Evolutionary conservation across 202 grass and related monocot genomes (phyloP), one percentile per base, ranked within the genome.

Genomic region (Setaria italica): DNA sequence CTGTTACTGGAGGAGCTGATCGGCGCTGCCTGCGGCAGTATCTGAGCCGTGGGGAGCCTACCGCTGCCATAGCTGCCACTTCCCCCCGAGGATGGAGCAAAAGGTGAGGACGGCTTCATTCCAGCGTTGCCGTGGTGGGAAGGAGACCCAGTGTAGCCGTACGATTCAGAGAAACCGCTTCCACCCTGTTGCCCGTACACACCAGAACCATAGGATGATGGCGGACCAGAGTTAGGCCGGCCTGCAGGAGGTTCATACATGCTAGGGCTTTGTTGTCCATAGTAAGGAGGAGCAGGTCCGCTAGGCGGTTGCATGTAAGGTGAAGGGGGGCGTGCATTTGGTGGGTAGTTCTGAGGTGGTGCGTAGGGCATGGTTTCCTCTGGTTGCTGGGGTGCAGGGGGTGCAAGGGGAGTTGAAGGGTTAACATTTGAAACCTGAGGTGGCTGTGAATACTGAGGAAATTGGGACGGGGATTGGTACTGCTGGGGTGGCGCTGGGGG

Each of bases 11-110:
- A 77, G 30, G 88, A 80, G 17, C 79, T 87, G 41, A 89, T 39
- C 12, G 94, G 90, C 70, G 81, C 82, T 3, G 92, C 94, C 66
- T 99, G 92, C 0, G 94, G 97, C 49, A 93, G 90, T 39, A 97
- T 78, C 47, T 92, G 84, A 54, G 94, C 97, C 5, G 92, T 96
- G 4, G 97, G 94, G 57, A 93, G 88, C 72, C 88, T 89, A 43
- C 86, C 65, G 5, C 87, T 86, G 43, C 82, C 73, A 20, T 98
- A 86, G 81, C 25, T 81, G 25, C 87, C 78, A 12, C 78, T 85
- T 59, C 85, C 87, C 12, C 84, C 90, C 7, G 85, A 88, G 49
- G 88, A 80, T 54, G 76, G 78, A 81, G 90, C 84, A 54, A 92
- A 89, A 74, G 90, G 82, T 0, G 84, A 92, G 41, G 87, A 45